These are phyloP conservation scores for Domatiomyces globalis DNA, from an alignment of 2,329 filamentous ascomycete species.

Conservation along the genomic window DNA sequence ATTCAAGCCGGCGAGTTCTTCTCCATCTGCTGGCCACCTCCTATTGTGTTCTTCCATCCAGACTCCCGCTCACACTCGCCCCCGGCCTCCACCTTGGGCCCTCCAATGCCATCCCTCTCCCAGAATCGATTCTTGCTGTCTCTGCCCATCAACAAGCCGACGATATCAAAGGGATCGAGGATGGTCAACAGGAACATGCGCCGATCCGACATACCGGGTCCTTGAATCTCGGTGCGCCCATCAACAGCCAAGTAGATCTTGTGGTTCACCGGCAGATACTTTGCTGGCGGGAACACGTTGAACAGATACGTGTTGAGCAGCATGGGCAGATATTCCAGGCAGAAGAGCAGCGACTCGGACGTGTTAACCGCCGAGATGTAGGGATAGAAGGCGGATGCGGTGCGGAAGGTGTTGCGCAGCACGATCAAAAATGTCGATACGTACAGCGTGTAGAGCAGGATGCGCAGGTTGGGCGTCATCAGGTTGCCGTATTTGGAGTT, in stretches of 20 bases:
- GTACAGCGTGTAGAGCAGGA: constrained; percentile 31
- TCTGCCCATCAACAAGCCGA: constrained; percentile 23
- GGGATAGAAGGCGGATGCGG: constrained; percentile 35
- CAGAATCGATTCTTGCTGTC: constrained; percentile 29
- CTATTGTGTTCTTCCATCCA: neutral
- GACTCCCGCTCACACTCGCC: neutral
- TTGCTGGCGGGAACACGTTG: constrained; percentile 39
- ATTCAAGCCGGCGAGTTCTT: too few relatives aligned
- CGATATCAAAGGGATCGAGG: constrained; percentile 31
- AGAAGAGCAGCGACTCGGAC: constrained; percentile 40
- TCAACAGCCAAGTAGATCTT: constrained; percentile 38
- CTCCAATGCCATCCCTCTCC: constrained; percentile 22
- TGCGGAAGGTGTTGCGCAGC: constrained; percentile 38
- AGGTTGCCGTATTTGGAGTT: constrained; percentile 22
- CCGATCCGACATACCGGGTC: constrained; percentile 36
- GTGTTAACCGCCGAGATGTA: constrained; percentile 23
- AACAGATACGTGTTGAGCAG: constrained; percentile 37
- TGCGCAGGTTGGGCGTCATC: constrained; percentile 19
- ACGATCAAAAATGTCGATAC: constrained; percentile 25
- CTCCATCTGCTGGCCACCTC: too few relatives aligned
- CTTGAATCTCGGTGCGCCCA: constrained; percentile 38
- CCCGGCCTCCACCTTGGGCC: constrained; percentile 1
- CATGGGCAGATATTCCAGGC: constrained; percentile 41
- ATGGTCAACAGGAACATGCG: constrained; percentile 32
- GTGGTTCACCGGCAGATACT: constrained; percentile 35